A percentile compares a stretch with the other conserved stretches of the same genome.
Evolutionary conservation across 1,284 basidiomycete species (phyloP).

Genomic region (Ceratobasidium theobromae): DNA sequence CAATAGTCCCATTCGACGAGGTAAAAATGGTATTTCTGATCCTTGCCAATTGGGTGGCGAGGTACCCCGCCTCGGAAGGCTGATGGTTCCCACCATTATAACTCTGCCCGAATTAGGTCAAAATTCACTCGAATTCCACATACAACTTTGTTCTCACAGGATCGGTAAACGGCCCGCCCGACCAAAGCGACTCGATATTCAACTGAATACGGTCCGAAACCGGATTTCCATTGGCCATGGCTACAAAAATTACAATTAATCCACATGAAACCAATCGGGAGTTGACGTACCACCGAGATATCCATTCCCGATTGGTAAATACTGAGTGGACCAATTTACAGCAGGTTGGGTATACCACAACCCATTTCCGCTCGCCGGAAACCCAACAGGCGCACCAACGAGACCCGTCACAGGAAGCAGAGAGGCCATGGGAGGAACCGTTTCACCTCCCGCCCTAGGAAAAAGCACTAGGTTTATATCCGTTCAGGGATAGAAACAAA

Average conservation of each 20-base stretch:
- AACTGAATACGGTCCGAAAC: conserved; percentile 61
- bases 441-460: not conserved
- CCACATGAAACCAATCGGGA: conserved; percentile 4
- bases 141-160: conserved; percentile 47
- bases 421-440: too few species aligned
- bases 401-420: not conserved
- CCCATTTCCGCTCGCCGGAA: conserved; percentile 70
- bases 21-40: conserved; percentile 61
- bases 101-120: conserved; percentile 50
- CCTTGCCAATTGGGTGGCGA: conserved; percentile 53
- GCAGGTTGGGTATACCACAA: conserved; percentile 63
- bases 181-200: conserved; percentile 75
- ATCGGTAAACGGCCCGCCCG: conserved; percentile 69
- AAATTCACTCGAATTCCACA: conserved; percentile 3
- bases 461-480: not conserved
- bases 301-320: conserved; percentile 71
- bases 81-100: conserved; percentile 73
- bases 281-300: conserved; percentile 59
- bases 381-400: conserved; percentile 50
- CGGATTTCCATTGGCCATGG: conserved; percentile 65
- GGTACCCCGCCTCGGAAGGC: conserved; percentile 48
- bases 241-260: conserved; percentile 42
- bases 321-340: conserved; percentile 55
- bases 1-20: conserved; percentile 59
- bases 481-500: conserved; percentile 20